Base-by-base conservation (phyloP, 2,329 filamentous ascomycete genomes). In the Sporothrix pallida region DNA sequence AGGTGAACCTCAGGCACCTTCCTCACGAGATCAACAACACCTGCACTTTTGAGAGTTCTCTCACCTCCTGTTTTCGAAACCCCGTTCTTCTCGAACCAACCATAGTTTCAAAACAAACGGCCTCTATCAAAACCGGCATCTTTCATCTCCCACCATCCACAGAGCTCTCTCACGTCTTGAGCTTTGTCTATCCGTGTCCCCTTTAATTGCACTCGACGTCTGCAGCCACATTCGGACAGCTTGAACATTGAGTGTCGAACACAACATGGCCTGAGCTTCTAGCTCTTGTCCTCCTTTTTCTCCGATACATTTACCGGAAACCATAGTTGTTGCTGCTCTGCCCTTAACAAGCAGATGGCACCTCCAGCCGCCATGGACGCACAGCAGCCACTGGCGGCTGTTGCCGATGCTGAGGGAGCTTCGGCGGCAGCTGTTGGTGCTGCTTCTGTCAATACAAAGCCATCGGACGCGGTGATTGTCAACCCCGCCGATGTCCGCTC, bases 401-500 rank as follows among this genome's bases (percentile, higher is more conserved):
- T 23, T 20, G 62, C 62, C 20, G 20, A 48, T 12, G 42, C 10
- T 0, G 62, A 46, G 44, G 20, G 31, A 44, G 37, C 42, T 2
- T 26, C 62, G 37, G 7, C 62, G 7, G 15, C 54, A 9, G 31
- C 12, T 1, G 50, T 26, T 17, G 52, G 15, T 52, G 26, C 12
- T 4, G 17, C 46, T 2, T 20, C 67, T 44, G 26, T 13, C 8
- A n/a, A 13, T 4, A 37, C n/a, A n/a, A 26, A 20, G 69, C 69
- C 17, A 37, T 46, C 42, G 20, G 54, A n/a, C 48, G 10, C 50
- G 20, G 12, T 44, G 12, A 13, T 56, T 46, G 54, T 50, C 15
- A n/a, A 48, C 26, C 62, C 65, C 4, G 37, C 67, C 0, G 13
- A 44, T 5, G 37, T 72, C 1, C 26, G 75, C 31, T 70, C 75